Evolutionary conservation across 225 moss, liverwort and hornwort species (phyloP).

Genomic region (Climacium dendroides): DNA sequence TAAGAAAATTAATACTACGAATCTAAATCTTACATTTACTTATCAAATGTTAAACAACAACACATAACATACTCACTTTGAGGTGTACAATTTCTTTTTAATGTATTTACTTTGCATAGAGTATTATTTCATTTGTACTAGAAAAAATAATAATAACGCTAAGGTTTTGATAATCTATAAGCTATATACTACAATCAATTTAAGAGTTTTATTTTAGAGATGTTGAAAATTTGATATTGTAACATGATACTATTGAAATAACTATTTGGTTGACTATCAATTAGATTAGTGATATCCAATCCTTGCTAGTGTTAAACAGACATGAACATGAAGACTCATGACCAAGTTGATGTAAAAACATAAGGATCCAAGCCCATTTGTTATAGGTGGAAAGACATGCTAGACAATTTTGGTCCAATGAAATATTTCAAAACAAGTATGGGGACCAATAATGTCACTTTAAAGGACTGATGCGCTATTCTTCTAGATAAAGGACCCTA

Average conservation of each 20-base stretch:
- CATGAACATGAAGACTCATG: fast-evolving
- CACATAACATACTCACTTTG: background rate
- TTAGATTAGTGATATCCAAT: background rate
- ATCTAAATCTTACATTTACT: background rate
- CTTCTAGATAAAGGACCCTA: no score
- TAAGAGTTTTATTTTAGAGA: background rate
- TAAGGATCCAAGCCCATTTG: background rate
- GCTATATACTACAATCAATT: background rate
- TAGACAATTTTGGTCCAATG: background rate
- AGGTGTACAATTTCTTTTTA: background rate
- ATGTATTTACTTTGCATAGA: background rate
- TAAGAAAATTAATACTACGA: background rate
- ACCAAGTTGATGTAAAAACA: background rate
- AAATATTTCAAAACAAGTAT: no score
- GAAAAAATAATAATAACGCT: background rate
- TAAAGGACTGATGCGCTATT: no score
- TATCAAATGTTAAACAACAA: background rate
- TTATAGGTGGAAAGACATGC: background rate
- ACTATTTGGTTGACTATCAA: background rate
- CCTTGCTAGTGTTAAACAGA: background rate
- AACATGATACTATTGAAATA: background rate
- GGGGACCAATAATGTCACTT: no score
- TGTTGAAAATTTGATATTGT: background rate
- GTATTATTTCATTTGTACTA: background rate
- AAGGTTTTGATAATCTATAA: background rate